Evolutionary conservation across 352 stramenopile species (phyloP), one percentile per base, ranked within the genome.

Genomic region (Globisporangium paroecandrum): DNA sequence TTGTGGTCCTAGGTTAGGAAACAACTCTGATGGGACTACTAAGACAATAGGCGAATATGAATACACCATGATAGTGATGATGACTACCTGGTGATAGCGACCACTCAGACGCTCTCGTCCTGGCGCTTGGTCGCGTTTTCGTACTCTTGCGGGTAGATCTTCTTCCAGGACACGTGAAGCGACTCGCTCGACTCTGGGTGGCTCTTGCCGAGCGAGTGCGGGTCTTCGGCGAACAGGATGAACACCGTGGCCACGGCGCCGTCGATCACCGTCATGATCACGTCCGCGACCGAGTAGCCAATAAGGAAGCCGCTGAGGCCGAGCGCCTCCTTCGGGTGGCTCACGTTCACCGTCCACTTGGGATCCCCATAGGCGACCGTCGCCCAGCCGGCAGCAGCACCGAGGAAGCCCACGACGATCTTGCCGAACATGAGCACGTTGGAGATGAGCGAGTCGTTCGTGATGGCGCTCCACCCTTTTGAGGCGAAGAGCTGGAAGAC

Each of bases 381-480:
- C 1, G 72, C 73, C 62, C 73, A 79, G 18, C 74, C 80, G 1
- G 75, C 73, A n/a, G 77, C 75, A 0, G 78, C 78, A 22, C 84
- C 82, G n/a, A 79, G 65, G 59, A 85, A 83, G 6, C 80, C 80
- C 8, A 84, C 71, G n/a, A 79, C 77, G 65, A 91, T 79, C 49
- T 85, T 85, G 29, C 84, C 70, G 58, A 79, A 89, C 25, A 82
- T 65, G 24, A 94, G 73, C 24, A 88, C 75, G 55, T 83, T 81
- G 43, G 77, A 76, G 51, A 89, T 88, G 66, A 92, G 76, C 63
- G 82, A 85, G 75, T 92, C 83, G 64, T 89, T 90, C 29, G 82
- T 79, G 65, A 91, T 87, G 34, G 81, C 76, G 9, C 73, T 82
- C 76, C 78, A 89, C 59, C 84, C 84, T 29, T 83, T 82, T 24